Evolutionary conservation across 1,139 yeast genomes (phyloP).

Genomic region (Sugiyamaella pinicola): DNA sequence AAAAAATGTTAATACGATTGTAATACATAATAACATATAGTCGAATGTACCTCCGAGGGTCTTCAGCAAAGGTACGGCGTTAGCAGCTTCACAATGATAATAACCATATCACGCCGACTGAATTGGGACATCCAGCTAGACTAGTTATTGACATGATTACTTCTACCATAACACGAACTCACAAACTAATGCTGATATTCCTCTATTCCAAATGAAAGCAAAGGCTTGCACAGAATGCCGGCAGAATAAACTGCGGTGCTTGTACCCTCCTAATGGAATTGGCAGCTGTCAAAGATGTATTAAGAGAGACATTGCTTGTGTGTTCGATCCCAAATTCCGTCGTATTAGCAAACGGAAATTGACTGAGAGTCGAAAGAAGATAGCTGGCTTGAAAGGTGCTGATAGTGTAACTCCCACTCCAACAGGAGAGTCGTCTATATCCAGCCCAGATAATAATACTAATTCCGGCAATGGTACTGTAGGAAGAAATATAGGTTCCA

Average conservation of each 20-base stretch:
- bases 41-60: no score
- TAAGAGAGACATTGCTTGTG: conserved; percentile 17
- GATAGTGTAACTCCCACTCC: not conserved
- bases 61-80: no score
- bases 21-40: no score
- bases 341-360: conserved; percentile 8
- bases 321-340: conserved; percentile 22
- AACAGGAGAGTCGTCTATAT: not conserved
- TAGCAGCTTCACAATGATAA: no score
- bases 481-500: not conserved
- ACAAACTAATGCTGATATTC: not conserved
- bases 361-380: not conserved
- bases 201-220: conserved; percentile 18
- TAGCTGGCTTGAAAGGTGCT: not conserved
- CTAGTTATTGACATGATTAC: no score
- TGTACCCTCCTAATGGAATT: conserved; percentile 16
- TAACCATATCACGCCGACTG: no score
- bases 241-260: conserved; percentile 21
- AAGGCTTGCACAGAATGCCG: conserved; percentile 24
- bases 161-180: no score
- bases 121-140: no score
- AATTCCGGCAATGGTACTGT: not conserved
- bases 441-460: not conserved
- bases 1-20: no score
- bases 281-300: conserved; percentile 21